phyloP scores from a whole-genome alignment of 495 filamentous ascomycete species.

The Penicillium parvum region DNA sequence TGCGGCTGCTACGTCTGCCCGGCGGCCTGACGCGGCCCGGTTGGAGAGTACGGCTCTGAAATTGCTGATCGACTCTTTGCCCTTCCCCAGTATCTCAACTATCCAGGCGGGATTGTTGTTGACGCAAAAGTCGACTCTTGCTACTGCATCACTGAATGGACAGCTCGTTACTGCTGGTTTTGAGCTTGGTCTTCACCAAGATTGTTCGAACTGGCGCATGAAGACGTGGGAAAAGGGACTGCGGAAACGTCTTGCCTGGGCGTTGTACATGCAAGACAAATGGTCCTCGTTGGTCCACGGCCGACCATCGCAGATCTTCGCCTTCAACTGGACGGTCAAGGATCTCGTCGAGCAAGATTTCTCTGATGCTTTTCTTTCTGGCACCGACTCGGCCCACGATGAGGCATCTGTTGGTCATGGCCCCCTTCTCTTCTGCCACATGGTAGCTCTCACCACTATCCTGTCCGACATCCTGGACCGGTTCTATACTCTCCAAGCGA shows the following conservation, averaged over 20 bases:
- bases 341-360: conserved; percentile 52
- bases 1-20: conserved; percentile 56
- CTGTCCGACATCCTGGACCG: conserved; percentile 57
- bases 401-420: conserved; percentile 43
- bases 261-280: conserved; percentile 57
- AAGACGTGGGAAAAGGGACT: conserved; percentile 52
- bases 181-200: conserved; percentile 54
- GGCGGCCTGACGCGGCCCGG: conserved; percentile 67
- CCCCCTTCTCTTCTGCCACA: conserved; percentile 52
- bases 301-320: conserved; percentile 51
- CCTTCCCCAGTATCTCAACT: conserved; percentile 83
- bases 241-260: conserved; percentile 56
- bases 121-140: conserved; percentile 80
- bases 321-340: conserved; percentile 54
- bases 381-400: conserved; percentile 28
- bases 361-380: conserved; percentile 33
- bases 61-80: conserved; percentile 70
- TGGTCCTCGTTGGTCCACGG: conserved; percentile 55
- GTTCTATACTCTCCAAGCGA: conserved; percentile 57
- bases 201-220: conserved; percentile 53
- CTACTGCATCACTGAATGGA: conserved; percentile 80
- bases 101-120: conserved; percentile 88
- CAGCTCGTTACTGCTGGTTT: conserved; percentile 60
- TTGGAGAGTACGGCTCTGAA: conserved; percentile 74
- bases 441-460: conserved; percentile 55